These are phyloP conservation scores for Penicillium subrubescens DNA, from an alignment of 495 filamentous ascomycete species.

Conservation along the genomic window DNA sequence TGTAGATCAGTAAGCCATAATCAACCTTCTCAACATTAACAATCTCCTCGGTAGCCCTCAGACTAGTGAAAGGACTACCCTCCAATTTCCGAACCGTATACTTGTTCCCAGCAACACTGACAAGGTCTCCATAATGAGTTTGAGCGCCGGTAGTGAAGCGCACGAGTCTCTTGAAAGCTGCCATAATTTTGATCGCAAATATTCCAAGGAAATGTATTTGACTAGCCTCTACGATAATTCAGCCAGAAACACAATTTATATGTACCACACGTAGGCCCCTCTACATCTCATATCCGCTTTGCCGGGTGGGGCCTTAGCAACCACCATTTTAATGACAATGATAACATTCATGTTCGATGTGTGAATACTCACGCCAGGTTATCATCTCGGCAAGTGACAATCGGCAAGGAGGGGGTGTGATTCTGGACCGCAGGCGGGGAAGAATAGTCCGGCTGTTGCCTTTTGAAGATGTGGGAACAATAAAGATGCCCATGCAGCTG, in stretches of 20 bases:
- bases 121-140: conserved; percentile 20
- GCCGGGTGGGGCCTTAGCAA: neutral
- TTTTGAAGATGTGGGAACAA: neutral
- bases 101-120: conserved; percentile 2
- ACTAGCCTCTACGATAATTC: neutral
- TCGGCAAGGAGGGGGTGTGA: neutral
- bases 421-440: neutral
- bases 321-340: neutral
- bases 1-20: neutral
- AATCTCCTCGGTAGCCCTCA: conserved; percentile 11
- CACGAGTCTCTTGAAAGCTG: conserved; percentile 21
- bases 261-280: neutral
- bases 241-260: neutral
- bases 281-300: neutral
- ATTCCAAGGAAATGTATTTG: neutral
- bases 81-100: conserved; percentile 17
- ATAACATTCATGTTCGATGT: neutral
- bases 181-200: neutral
- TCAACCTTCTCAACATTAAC: neutral
- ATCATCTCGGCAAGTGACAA: neutral
- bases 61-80: conserved; percentile 13
- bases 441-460: neutral
- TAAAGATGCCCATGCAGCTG: neutral
- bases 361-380: neutral
- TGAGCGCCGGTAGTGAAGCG: conserved; percentile 14